A percentile compares a stretch with the other conserved stretches of the same genome.
phyloP scores from a whole-genome alignment of 2,329 filamentous ascomycete genomes.

The Ilyonectria mors-panacis region DNA sequence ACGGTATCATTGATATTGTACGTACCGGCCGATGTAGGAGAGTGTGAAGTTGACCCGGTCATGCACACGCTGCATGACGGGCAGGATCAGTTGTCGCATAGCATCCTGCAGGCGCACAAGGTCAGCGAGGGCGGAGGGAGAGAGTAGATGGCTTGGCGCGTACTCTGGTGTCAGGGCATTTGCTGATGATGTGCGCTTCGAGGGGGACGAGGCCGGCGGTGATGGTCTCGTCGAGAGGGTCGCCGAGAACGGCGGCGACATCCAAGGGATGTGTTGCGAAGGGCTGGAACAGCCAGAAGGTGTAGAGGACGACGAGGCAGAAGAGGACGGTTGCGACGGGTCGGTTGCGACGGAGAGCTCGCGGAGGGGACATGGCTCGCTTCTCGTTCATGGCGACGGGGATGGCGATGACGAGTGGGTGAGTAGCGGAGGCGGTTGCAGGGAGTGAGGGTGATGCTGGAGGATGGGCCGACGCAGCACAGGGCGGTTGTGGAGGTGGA shows the following conservation, averaged over 20 bases:
- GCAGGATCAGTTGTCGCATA: slow-evolving; percentile 83
- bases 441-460: background rate
- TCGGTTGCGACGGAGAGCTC: slow-evolving; percentile 44
- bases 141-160: slow-evolving; percentile 29
- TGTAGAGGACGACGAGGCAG: slow-evolving; percentile 44
- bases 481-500: background rate
- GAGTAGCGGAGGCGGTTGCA: background rate
- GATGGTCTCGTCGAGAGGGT: slow-evolving; percentile 23
- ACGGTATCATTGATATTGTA: slow-evolving; percentile 28
- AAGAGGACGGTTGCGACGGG: slow-evolving; percentile 42
- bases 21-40: slow-evolving; percentile 88
- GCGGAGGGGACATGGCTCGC: slow-evolving; percentile 43
- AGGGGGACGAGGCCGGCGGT: slow-evolving; percentile 73
- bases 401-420: slow-evolving; percentile 22
- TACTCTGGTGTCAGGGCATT: slow-evolving; percentile 90
- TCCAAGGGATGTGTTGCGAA: slow-evolving; percentile 31
- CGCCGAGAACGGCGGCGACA: slow-evolving; percentile 10
- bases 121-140: slow-evolving; percentile 27
- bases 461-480: background rate
- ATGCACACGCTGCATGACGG: slow-evolving; percentile 85
- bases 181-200: slow-evolving; percentile 97
- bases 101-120: slow-evolving; percentile 71
- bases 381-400: slow-evolving; percentile 52
- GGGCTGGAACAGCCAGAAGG: slow-evolving; percentile 48
- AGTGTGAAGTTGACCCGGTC: slow-evolving; percentile 93